A percentile compares a stretch with the other conserved stretches of the same genome.
Conservation (phyloP, 1,284 basidiomycete species). For the Tetrapyrgos nigripes region DNA sequence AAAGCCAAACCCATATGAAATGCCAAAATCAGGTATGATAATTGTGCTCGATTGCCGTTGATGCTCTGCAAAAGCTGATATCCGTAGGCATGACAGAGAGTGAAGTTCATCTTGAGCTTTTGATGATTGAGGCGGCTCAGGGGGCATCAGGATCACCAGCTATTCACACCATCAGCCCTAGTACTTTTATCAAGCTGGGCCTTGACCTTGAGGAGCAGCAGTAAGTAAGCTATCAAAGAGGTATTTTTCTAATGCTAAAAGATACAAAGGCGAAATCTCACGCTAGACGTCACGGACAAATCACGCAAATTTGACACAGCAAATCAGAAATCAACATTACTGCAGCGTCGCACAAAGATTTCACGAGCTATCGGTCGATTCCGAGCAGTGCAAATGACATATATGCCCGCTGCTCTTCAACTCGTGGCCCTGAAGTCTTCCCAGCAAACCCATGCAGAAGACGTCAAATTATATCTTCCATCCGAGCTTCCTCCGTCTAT, state of each 20-base stretch:
- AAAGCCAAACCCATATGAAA: slow-evolving; percentile 30
- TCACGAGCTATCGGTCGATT: neutral
- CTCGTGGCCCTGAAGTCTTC: neutral
- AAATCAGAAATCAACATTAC: neutral
- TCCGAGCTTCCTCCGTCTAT: neutral
- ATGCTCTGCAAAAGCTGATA: neutral
- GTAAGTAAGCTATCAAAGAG: too few species aligned
- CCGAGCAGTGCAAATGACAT: neutral
- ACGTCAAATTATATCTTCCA: neutral
- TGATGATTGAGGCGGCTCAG: slow-evolving; percentile 15
- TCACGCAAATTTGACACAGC: neutral
- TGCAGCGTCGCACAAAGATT: slow-evolving; percentile 1
- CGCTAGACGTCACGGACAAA: neutral
- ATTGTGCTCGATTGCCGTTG: neutral
- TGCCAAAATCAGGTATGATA: slow-evolving; percentile 1
- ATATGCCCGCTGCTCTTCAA: slow-evolving; percentile 1
- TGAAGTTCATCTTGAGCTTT: slow-evolving; percentile 16
- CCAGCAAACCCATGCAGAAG: neutral
- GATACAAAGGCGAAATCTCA: neutral
- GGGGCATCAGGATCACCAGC: neutral
- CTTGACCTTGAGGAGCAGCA: slow-evolving; percentile 23
- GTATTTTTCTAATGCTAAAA: neutral
- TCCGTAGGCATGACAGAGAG: slow-evolving; percentile 13
- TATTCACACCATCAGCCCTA: slow-evolving; percentile 14
- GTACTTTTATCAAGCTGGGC: slow-evolving; percentile 13